Evolutionary conservation across 2,329 filamentous ascomycete species (phyloP), one percentile per base, ranked within the genome.

Genomic region (Ascochyta rabiei): DNA sequence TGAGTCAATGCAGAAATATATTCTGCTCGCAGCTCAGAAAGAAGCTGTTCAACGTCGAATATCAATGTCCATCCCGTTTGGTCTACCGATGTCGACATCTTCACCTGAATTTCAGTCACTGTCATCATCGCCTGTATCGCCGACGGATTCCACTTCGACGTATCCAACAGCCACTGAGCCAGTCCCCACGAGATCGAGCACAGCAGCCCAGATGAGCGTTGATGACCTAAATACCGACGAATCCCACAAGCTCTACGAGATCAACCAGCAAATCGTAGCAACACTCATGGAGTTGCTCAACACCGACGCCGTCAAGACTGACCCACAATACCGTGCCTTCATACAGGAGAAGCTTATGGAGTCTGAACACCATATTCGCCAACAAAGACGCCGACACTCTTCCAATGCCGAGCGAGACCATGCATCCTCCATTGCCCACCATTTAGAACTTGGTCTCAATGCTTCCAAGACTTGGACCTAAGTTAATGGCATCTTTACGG

Each of bases 271-370:
- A 59, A 82, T 83, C 69, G 83, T 84, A 61, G 76, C 74, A 18
- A 82, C 80, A 9, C 74, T 84, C 42, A 84, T 81, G 10, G 80
- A 82, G 53, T 71, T 84, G 1, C 70, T 84, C 48, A 84, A 84
- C 59, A 82, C 80, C 41, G 79, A 81, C 15, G 76, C 75, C 35
- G 81, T 82, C 3, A 76, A 75, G 35, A 65, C 71, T 9, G 81
- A 84, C 66, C 66, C 72, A 1, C 76, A 76, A 55, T 71, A 72
- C 54, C 74, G 82, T 35, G 70, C 71, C 15, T 84, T 81, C 80
- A 77, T 84, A 12, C 82, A 84, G 61, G 75, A 74, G 4, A 73
- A 79, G 41, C 70, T 84, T 41, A 82, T 84, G 79, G 81, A 83
- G 49, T 77, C 79, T 2, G 81, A 84, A 63, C 76, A 75, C 57